Base-by-base conservation (phyloP, 1,284 basidiomycete species). In the Boletus semigastroideus region DNA sequence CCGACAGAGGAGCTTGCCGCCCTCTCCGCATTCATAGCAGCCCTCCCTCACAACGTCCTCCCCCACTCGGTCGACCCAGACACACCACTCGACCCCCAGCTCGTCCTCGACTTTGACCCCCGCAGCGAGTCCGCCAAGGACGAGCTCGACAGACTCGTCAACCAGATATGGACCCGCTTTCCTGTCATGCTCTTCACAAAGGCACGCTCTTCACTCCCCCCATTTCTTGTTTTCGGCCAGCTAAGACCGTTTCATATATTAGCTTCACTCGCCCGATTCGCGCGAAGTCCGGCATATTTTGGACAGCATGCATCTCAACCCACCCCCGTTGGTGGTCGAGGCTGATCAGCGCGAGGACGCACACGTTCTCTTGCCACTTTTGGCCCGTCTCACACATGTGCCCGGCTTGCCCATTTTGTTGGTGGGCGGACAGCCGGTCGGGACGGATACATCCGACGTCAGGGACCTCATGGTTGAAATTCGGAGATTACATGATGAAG, bases 71-170 rank as follows among this genome's bases (percentile, higher is more conserved):
- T 92, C 45, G 82, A 93, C 65, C 85, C 90, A 0, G 59, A 74
- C 6, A 57, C 64, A 17, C 82, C 89, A 0, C 80, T 94, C 52
- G 87, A 92, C 65, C 89, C 91, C 3, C 78, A 86, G 56, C 78
- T 91, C 48, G 79, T 94, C 12, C 78, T 94, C 49, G 92, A 91
- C 63, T 94, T 94, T 66, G 89, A 94, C 67, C 86, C 87, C 0
- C 77, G 83, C 13, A 73, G 76, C 43, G 69, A 72, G 6, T 76
- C 77, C 13, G 81, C 83, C 1, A 72, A 74, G 10, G 77, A 82
- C 42, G 85, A 88, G 59, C 77, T 86, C 34, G 65, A 73, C 48
- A 74, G 70, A 2, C 74, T 84, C 64, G 75, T 84, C 22, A 71
- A 78, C 4, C 78, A 82, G 27, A 80, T 86, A 19, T 92, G 90